Evolutionary conservation across 2,329 filamentous ascomycete species (phyloP), one percentile per base, ranked within the genome.

Genomic region (Chaetomiaceae sp.): DNA sequence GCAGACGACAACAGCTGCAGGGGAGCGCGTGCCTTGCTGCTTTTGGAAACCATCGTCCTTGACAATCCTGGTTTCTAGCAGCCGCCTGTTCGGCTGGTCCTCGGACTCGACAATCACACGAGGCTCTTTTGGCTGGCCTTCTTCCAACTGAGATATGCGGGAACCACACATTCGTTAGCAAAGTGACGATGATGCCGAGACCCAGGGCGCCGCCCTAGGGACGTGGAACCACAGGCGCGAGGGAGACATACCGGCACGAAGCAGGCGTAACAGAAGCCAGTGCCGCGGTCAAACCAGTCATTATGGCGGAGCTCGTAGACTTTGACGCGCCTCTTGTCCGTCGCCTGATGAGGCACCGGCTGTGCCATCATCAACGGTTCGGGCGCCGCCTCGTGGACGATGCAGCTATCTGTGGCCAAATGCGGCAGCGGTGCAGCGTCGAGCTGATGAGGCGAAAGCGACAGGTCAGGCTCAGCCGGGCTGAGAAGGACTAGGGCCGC

Each of bases 261-360:
- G 60, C 84, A 80, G 43, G 91, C 90, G 55, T 84, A 89, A 71
- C 94, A 97, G 71, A 96, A 96, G 58, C 94, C 94, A 43, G 94
- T 99, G 60, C 94, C 94, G 66, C 92, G 82, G 74, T 99, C 94
- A 69, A 92, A 96, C 94, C 94, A 99, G 82, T 97, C 94, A 79
- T 95, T 96, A 74, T 96, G 90, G 71, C 89, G 90, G 66, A 99
- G 81, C 77, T 97, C 94, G 73, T 99, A 99, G 69, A 99, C 94
- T 79, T 99, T 99, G 73, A 97, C 94, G 79, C 94, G 81, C 71
- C 81, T 84, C 73, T 78, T 82, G 66, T 85, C 81, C 71, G 78
- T 78, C 70, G 77, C 73, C 74, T 78, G 79, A 80, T 83, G 81
- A 81, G 81, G 81, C 81, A 84, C 81, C 64, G 75, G 73, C 75